Percentiles rank a stretch among this genome's conserved stretches.
These are phyloP conservation scores for Colletotrichum theobromicola DNA, from an alignment of 2,329 filamentous ascomycete genomes.

Conservation along the genomic window DNA sequence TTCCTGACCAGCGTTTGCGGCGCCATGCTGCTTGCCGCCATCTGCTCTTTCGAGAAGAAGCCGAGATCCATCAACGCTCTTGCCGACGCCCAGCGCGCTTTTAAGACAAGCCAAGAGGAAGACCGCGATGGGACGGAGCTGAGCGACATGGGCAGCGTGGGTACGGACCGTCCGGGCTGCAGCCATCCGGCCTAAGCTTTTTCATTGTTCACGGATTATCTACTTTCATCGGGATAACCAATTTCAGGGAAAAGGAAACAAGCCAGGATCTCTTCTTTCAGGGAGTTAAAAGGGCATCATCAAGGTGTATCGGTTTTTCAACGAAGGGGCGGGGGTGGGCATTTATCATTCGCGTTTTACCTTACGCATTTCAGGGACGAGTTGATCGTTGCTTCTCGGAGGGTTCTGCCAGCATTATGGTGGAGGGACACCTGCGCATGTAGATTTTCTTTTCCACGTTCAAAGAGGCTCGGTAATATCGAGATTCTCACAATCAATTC, in stretches of 20 bases:
- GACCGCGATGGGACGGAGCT: conserved; percentile 7
- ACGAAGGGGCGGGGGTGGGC: not conserved
- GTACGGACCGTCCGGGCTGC: not conserved
- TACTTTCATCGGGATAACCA: not conserved
- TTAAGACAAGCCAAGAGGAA: conserved; percentile 4
- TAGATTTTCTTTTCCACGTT: not conserved
- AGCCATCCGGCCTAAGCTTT: not conserved
- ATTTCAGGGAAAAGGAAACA: not conserved
- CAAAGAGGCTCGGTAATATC: not conserved
- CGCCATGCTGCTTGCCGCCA: conserved; percentile 47
- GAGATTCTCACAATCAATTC: not conserved
- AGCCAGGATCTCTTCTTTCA: not conserved
- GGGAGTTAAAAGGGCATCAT: not conserved
- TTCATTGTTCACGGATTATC: not conserved
- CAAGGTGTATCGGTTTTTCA: not conserved
- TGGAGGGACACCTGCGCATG: not conserved
- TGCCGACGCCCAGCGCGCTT: conserved; percentile 3
- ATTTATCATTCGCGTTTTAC: not conserved
- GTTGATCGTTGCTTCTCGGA: not conserved
- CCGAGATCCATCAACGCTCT: conserved; percentile 37
- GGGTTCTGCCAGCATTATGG: not conserved
- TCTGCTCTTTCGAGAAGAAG: conserved; percentile 48
- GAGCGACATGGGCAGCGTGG: conserved; percentile 15
- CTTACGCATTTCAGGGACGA: not conserved
- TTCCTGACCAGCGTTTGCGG: conserved; percentile 50